Percentiles rank a stretch among this genome's conserved stretches.
phyloP scores from a whole-genome alignment of 1,284 basidiomycete species.

The Peniophora sp. region DNA sequence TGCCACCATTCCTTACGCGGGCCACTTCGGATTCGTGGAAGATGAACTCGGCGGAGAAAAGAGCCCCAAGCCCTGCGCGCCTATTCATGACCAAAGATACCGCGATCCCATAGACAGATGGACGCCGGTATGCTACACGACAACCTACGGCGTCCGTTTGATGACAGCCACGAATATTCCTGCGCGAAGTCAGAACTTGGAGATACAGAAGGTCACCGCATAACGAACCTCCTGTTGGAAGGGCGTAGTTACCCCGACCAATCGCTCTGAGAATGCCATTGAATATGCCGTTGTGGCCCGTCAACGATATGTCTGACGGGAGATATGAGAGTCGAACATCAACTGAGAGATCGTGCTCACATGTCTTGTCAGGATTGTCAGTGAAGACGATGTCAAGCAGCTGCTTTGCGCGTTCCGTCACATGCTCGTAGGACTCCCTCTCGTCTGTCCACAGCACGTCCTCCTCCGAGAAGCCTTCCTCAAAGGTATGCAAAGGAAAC shows the following conservation, averaged over 20 bases:
- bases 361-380: conserved; percentile 32
- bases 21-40: too few relatives aligned
- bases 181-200: not conserved
- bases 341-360: conserved; percentile 34
- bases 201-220: not conserved
- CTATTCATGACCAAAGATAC: too few relatives aligned
- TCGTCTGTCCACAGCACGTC: conserved; percentile 64
- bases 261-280: conserved; percentile 40
- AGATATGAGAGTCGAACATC: too few relatives aligned
- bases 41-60: too few relatives aligned
- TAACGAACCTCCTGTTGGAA: conserved; percentile 54
- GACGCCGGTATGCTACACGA: not conserved
- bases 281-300: conserved; percentile 56
- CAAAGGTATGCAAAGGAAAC: conserved; percentile 61
- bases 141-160: not conserved
- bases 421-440: conserved; percentile 55
- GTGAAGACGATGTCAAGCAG: conserved; percentile 63
- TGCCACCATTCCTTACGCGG: too few relatives aligned
- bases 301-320: conserved; percentile 52
- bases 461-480: conserved; percentile 61
- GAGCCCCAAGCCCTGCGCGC: too few relatives aligned
- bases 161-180: not conserved
- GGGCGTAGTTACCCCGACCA: conserved; percentile 31
- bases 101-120: not conserved
- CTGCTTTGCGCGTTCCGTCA: conserved; percentile 41